A percentile compares a stretch with the other conserved stretches of the same genome.
Conservation (phyloP, 257 asterid genomes). For the Craterostigma plantagineum region DNA sequence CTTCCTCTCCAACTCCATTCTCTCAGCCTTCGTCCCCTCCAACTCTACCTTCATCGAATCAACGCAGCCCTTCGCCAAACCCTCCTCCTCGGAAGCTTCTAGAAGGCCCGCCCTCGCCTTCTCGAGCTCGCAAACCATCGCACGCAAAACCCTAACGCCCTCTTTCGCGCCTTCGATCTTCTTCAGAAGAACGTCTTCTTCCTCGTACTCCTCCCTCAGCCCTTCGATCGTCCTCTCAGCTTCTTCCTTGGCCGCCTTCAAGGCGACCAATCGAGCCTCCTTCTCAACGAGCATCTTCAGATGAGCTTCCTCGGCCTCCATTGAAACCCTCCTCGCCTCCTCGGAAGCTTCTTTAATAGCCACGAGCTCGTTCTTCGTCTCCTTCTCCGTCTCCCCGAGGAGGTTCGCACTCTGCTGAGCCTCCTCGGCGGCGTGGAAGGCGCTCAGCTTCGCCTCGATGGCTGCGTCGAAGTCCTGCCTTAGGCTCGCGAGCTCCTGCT, state of each 20-base stretch:
- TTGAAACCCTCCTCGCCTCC: not conserved
- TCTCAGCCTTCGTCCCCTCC: not conserved
- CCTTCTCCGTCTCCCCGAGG: not conserved
- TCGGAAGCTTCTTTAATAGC: not conserved
- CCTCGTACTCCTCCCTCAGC: not conserved
- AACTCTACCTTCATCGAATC: not conserved
- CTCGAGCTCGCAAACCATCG: not conserved
- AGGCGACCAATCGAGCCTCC: not conserved
- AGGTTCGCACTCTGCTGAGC: not conserved
- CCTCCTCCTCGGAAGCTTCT: not conserved
- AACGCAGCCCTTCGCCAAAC: not conserved
- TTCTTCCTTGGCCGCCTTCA: not conserved
- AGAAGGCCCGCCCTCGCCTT: not conserved
- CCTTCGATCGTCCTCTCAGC: not conserved
- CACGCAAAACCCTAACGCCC: not conserved
- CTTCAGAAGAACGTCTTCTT: not conserved
- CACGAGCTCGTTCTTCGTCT: not conserved
- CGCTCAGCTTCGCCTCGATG: not conserved
- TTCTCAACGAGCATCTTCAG: not conserved
- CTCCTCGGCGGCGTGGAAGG: not conserved
- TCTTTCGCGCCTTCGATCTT: not conserved
- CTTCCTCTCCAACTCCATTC: not conserved
- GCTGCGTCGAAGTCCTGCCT: slow-evolving; percentile 1
- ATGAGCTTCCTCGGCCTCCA: not conserved
- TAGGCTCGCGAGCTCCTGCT: not conserved